Base-by-base conservation (phyloP, 495 filamentous ascomycete species). In the Glonium stellatum region DNA sequence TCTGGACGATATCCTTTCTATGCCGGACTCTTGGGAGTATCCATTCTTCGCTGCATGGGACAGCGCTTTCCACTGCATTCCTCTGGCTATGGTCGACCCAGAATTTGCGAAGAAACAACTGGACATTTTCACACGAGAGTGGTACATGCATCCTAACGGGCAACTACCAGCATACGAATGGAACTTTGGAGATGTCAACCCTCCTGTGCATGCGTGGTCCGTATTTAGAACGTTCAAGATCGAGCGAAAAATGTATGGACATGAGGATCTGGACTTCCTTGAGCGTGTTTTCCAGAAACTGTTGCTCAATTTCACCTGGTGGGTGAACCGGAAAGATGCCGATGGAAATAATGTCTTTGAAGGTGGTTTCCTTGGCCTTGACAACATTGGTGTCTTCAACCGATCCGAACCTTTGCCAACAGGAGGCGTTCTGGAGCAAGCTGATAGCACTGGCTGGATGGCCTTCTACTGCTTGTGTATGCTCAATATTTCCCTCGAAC, bases 61-160 rank as follows among this genome's bases (percentile, higher is more conserved):
- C 67, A 91, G 90, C 39, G 92, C 91, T 2, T 97, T 97, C 76
- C 92, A 97, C 70, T 93, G 89, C 68, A 95, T 97, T 64, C 90
- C 92, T 1, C 74, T 97, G 60, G 88, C 92, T 9, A 96, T 97
- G 92, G 90, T 97, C 55, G 92, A 97, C 63, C 92, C 92, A 0
- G 92, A 96, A 31, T 96, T 96, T 63, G 92, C 92, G 18, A 97
- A 97, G 81, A 95, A 95, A 76, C 92, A 97, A 71, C 81, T 97
- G 21, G 92, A 97, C 71, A 76, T 97, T 15, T 87, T 97, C 65
- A 97, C 92, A 10, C 80, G 92, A 60, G 92, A 97, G 76, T 97
- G 92, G 92, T 97, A 97, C 78, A 96, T 96, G 87, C 92, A 97
- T 77, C 92, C 92, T 18, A 97, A 97, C 67, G 92, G 92, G 47